Base-by-base conservation (phyloP, 1,284 basidiomycete species). In the Rhodofomes roseus region DNA sequence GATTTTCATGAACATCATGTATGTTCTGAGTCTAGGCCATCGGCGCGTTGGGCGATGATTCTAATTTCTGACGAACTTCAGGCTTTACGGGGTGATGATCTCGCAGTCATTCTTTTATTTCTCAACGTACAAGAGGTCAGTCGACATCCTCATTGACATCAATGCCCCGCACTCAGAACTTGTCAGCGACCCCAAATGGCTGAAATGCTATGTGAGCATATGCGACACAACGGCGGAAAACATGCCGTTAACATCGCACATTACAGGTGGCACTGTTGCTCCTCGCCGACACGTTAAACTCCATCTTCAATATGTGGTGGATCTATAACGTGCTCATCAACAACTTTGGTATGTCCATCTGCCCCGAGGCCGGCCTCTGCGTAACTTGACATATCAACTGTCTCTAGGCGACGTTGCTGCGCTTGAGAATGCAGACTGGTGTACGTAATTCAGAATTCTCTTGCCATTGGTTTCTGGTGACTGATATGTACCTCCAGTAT, bases 381-480 rank as follows among this genome's bases (percentile, higher is more conserved):
- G n/a, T n/a, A 20, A 3, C n/a, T 22, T 29, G 3, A 44, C 22
- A 34, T 44, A 4, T 27, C 29, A 2, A n/a, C 31, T 16, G 23
- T 18, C 12, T 44, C 23, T 20, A 60, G 58, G 55, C 6, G 41
- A 60, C 22, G 11, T 56, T 8, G 20, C 54, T 3, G 54, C 54
- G 7, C 62, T 77, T 8, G 57, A 62, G n/a, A 67, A 62, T n/a
- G 73, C 71, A 7, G 67, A 75, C 57, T 77, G 76, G 77, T 63
- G 73, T 73, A 18, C 37, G 37, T 39, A 54, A 59, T 68, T 64
- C 5, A 39, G 43, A 39, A 12, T 54, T 39, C 20, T n/a, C 57
- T 51, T 11, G 29, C 2, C 7, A 40, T 54, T 4, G 11, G 4
- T 11, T 23, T 40, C 11, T n/a, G n/a, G 31, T 39, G 37, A 39